Percentiles rank a stretch among this genome's conserved stretches.
These are phyloP conservation scores for Russula virescens DNA, from an alignment of 768 basidiomycete species.

Conservation along the genomic window DNA sequence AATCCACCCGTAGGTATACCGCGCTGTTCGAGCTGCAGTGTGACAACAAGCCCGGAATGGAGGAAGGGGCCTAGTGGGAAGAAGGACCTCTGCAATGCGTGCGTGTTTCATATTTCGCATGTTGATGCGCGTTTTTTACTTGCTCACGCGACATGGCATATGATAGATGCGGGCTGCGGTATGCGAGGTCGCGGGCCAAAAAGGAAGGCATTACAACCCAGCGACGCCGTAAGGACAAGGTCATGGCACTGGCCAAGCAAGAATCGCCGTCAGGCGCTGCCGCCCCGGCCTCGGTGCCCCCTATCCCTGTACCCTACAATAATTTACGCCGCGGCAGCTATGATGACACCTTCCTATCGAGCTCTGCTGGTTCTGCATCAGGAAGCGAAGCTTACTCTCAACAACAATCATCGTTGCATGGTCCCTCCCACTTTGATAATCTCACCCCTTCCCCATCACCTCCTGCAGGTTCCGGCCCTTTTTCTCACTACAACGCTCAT, in stretches of 20 bases:
- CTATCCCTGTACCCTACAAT: constrained; percentile 42
- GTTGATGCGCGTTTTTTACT: constrained; percentile 16
- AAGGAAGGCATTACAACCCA: constrained; percentile 64
- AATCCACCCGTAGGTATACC: constrained; percentile 69
- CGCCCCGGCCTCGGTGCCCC: constrained; percentile 29
- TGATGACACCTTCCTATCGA: constrained; percentile 40
- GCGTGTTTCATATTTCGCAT: constrained; percentile 36
- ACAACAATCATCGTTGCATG: constrained; percentile 27
- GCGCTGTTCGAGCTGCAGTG: constrained; percentile 76
- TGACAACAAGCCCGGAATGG: constrained; percentile 83
- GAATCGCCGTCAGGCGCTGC: constrained; percentile 27
- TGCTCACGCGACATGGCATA: constrained; percentile 24
- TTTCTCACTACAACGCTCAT: constrained; percentile 49
- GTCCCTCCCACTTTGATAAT: constrained; percentile 40
- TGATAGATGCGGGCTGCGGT: constrained; percentile 74
- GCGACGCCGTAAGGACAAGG: constrained; percentile 64
- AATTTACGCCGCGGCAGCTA: constrained; percentile 43
- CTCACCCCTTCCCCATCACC: constrained; percentile 64
- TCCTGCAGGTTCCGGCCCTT: constrained; percentile 44
- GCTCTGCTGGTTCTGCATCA: constrained; percentile 49
- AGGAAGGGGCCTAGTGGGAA: constrained; percentile 85
- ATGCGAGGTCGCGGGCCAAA: constrained; percentile 83
- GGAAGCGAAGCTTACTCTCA: constrained; percentile 46
- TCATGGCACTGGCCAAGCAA: constrained; percentile 28
- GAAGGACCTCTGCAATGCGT: constrained; percentile 93